Percentiles rank a stretch among this genome's conserved stretches.
These are phyloP conservation scores for Globisporangium emineosum DNA, from an alignment of 352 stramenopile species.

Conservation along the genomic window DNA sequence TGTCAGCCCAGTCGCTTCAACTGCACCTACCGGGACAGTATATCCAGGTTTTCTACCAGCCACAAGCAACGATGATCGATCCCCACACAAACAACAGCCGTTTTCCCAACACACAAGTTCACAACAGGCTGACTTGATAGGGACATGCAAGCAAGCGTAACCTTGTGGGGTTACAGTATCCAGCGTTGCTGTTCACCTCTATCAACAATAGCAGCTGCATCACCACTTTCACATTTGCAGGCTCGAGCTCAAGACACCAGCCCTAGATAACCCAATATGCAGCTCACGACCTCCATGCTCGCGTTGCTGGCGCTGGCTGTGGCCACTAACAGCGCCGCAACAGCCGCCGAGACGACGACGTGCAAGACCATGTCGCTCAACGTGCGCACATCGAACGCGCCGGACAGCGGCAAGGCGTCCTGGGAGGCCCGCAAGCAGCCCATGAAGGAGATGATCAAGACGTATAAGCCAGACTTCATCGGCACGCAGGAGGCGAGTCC, in stretches of 20 bases:
- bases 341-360: not conserved
- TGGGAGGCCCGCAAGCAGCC: slow-evolving; percentile 50
- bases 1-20: too few relatives aligned
- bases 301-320: not conserved
- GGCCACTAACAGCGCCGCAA: not conserved
- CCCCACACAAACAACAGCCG: not conserved
- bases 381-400: slow-evolving; percentile 60
- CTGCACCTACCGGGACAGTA: too few relatives aligned
- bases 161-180: too few relatives aligned
- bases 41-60: not conserved
- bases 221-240: slow-evolving; percentile 2
- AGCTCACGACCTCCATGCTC: slow-evolving; percentile 6
- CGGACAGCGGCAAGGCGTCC: slow-evolving; percentile 21
- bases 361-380: slow-evolving; percentile 64
- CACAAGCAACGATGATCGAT: not conserved
- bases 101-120: not conserved
- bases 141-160: too few relatives aligned
- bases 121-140: not conserved
- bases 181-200: not conserved
- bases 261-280: not conserved
- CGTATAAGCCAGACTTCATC: slow-evolving; percentile 64
- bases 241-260: not conserved
- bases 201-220: not conserved
- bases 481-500: slow-evolving; percentile 75
- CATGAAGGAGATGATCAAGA: slow-evolving; percentile 45